Conservation (phyloP, 2,329 filamentous ascomycete species). For the Sarocladium strictum region DNA sequence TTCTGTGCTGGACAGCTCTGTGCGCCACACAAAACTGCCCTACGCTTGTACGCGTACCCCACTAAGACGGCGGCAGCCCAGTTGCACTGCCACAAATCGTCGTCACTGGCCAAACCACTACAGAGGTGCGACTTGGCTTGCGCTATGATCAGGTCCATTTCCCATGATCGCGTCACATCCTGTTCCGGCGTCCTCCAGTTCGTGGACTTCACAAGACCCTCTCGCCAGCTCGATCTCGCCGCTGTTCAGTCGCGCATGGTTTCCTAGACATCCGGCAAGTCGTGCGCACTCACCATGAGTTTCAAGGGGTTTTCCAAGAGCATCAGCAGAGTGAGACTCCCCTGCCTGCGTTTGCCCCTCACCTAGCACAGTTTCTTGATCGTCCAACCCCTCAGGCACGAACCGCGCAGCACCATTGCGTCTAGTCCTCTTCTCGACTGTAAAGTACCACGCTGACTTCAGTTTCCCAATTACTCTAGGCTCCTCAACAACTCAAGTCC, state of each 20-base stretch:
- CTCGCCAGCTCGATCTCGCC: background rate
- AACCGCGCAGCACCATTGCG: too few species aligned
- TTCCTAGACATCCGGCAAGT: background rate
- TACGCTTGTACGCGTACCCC: background rate
- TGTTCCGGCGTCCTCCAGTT: background rate
- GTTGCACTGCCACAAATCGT: slow-evolving; percentile 10
- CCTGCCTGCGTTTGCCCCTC: slow-evolving; percentile 23
- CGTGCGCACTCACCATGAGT: slow-evolving; percentile 60
- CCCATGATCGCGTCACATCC: slow-evolving; percentile 9
- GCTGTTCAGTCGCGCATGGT: background rate
- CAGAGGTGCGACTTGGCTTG: background rate
- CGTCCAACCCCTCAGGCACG: slow-evolving; percentile 10
- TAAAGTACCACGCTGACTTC: too few species aligned
- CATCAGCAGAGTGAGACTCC: slow-evolving; percentile 65
- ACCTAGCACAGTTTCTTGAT: slow-evolving; percentile 14
- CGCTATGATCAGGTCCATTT: slow-evolving; percentile 9
- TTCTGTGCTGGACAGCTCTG: background rate
- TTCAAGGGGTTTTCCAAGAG: slow-evolving; percentile 95
- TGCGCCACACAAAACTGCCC: slow-evolving; percentile 2
- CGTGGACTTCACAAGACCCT: background rate
- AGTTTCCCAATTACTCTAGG: slow-evolving; percentile 44
- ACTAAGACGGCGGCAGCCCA: background rate
- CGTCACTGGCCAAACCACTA: slow-evolving; percentile 7
- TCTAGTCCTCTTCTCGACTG: too few species aligned
- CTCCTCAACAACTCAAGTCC: slow-evolving; percentile 85